Conservation (phyloP, 78 protist genomes). For the Pigoraptor vietnamica region DNA sequence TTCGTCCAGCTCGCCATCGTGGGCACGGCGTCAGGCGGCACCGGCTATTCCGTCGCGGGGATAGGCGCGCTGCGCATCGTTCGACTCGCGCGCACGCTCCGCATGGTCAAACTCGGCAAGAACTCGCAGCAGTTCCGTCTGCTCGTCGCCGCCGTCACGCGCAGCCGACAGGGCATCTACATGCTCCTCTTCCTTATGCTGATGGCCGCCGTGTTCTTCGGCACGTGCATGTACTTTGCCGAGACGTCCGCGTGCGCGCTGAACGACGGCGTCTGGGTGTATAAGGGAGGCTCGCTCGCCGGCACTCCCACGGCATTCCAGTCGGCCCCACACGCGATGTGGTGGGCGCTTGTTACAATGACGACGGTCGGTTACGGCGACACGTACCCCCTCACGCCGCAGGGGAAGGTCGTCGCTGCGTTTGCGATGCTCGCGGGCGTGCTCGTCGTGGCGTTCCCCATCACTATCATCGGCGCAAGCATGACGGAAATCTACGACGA, state of each 20-base stretch:
- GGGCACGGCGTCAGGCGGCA: too few species aligned
- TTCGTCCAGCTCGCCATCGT: not conserved
- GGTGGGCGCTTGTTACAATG: not conserved
- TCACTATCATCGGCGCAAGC: conserved; percentile 12
- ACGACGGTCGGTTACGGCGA: conserved; percentile 28
- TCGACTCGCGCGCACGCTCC: conserved; percentile 25
- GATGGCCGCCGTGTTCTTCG: conserved; percentile 18
- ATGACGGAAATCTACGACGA: not conserved
- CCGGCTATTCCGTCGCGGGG: not conserved
- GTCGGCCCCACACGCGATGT: not conserved
- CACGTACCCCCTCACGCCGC: not conserved
- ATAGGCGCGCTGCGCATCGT: conserved; percentile 7
- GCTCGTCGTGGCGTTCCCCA: conserved; percentile 1
- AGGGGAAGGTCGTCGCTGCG: not conserved
- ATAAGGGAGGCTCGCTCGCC: not conserved
- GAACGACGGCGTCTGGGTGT: not conserved
- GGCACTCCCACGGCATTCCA: not conserved
- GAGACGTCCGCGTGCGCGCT: conserved; percentile 12
- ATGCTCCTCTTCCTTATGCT: conserved; percentile 4
- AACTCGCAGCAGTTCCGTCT: not conserved
- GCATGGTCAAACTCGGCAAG: conserved; percentile 35
- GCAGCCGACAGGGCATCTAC: not conserved
- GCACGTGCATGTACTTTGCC: conserved; percentile 19
- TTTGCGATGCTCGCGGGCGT: conserved; percentile 13
- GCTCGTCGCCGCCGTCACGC: not conserved